Evolutionary conservation across 2,329 filamentous ascomycete species (phyloP).

Genomic region (Ceratocystis ficicola): DNA sequence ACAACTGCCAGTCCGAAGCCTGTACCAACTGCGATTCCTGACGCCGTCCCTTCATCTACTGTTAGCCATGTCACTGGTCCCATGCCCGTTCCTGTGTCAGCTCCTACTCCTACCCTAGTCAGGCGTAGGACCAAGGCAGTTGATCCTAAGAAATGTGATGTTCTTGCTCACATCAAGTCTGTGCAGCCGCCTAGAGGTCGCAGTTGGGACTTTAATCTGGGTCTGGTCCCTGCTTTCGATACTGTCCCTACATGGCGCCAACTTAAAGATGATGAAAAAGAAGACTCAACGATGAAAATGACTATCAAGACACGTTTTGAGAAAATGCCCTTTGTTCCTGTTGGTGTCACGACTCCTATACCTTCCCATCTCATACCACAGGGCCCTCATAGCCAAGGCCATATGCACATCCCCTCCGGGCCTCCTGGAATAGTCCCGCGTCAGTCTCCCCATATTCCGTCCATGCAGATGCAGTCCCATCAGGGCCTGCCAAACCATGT

Average conservation of each 20-base stretch:
- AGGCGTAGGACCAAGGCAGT: conserved; percentile 60
- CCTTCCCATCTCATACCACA: conserved; percentile 58
- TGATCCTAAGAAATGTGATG: conserved; percentile 55
- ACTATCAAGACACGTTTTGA: conserved; percentile 75
- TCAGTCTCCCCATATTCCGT: conserved; percentile 61
- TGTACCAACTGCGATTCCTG: conserved; percentile 7
- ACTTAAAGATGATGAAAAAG: conserved; percentile 54
- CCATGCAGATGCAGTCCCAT: conserved; percentile 65
- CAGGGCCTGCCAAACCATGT: conserved; percentile 47
- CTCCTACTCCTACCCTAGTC: conserved; percentile 37
- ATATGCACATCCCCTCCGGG: conserved; percentile 51
- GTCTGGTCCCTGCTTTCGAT: conserved; percentile 72
- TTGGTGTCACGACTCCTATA: conserved; percentile 51
- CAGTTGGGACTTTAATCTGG: conserved; percentile 63
- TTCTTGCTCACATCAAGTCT: conserved; percentile 43
- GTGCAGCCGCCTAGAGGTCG: conserved; percentile 37
- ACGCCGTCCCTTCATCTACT: background rate
- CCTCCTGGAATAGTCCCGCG: conserved; percentile 27
- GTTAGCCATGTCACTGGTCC: background rate
- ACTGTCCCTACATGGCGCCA: conserved; percentile 78
- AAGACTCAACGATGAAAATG: conserved; percentile 48
- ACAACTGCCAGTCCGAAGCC: conserved; percentile 10
- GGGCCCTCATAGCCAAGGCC: conserved; percentile 65
- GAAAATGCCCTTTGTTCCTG: conserved; percentile 38
- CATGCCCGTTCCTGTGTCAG: background rate